Evolutionary conservation across 139 green algal genomes (phyloP), one percentile per base, ranked within the genome.

Genomic region (Chlorella sorokiniana): DNA sequence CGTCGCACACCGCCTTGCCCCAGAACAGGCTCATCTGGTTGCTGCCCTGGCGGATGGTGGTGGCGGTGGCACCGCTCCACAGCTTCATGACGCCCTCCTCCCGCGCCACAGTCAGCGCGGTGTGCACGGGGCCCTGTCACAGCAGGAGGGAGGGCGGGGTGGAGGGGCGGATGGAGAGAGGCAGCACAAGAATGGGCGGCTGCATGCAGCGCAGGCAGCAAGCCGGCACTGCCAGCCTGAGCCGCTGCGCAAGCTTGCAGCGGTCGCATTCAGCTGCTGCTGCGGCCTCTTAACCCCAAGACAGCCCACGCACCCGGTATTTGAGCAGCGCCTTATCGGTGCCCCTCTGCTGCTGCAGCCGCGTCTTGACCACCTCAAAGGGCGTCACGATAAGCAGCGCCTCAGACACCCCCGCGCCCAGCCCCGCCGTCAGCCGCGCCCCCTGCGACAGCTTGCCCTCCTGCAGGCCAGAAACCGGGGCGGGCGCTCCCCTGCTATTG

Each of bases 11-110:
- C 74, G 92, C 86, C 89, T 99, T 99, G 61, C 95, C 92, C 88
- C 91, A 96, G 88, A 99, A 99, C 61, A 99, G 86, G 82, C 91
- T 95, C 93, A 97, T 98, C 88, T 98, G 96, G 90, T 99, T 99
- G 83, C 93, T 98, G 81, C 96, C 96, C 74, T 99, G 98, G 78
- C 96, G 91, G 79, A 96, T 83, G 33, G 98, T 86, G 37, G 96
- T 99, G 62, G 96, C 95, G 1, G 92, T 88, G 11, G 89, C 93
- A 11, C 96, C 96, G n/a, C 85, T 89, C 96, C 96, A 99, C 84
- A 99, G 86, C 54, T 91, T 93, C 27, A 84, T 80, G 20, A 95
- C 45, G 11, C 96, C 96, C 81, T 99, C 96, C 85, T 97, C 93
- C 29, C 81, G 82, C 11, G 96, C 75, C 35, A 98, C 95, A 41